Base-by-base conservation (phyloP, 1,139 yeast genomes). In the Candida sojae region DNA sequence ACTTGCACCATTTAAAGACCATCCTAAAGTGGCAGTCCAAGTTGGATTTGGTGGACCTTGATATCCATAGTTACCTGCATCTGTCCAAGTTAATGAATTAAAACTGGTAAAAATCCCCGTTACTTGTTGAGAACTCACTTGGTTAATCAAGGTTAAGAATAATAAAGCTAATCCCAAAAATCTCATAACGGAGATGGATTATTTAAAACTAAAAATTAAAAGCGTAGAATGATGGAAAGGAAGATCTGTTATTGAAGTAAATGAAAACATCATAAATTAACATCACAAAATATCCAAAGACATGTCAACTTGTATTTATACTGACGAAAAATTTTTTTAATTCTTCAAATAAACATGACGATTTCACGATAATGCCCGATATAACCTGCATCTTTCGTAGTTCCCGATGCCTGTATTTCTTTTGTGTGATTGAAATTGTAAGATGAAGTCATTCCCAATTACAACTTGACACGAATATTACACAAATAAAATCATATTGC, bases 11-110 rank as follows among this genome's bases (percentile, higher is more conserved):
- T 51, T 48, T 11, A 69, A 53, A 4, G 46, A 29, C 73, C 73
- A 69, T 1, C 49, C 47, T 8, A 67, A 44, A 0, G 54, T 52
- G 1, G 63, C 65, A 11, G 43, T 32, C 71, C 71, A 68, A 49
- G 53, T 57, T 0, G 67, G 65, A 12, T 44, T 39, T 29, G 32
- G 13, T 2, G 67, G 67, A 5, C 50, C 47, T 4, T 6, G 10
- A 30, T 28, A 29, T 1, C 34, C 12, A 28, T 45, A 45, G 25
- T 33, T 12, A 26, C 38, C 54, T 21, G 46, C 52, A 28, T 47
- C 33, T 2, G 35, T 6, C 43, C 42, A 45, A 11, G 33, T 39
- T 7, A 48, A 29, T 6, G 48, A 48, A 31, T 48, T 28, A n/a
- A 48, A 39, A 7, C 32, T 29, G 5, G 48, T 48, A 17, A 48